Percentiles rank a stretch among this genome's conserved stretches.
Evolutionary conservation across 2,329 filamentous ascomycete species (phyloP).

Genomic region (Fusarium annulatum): DNA sequence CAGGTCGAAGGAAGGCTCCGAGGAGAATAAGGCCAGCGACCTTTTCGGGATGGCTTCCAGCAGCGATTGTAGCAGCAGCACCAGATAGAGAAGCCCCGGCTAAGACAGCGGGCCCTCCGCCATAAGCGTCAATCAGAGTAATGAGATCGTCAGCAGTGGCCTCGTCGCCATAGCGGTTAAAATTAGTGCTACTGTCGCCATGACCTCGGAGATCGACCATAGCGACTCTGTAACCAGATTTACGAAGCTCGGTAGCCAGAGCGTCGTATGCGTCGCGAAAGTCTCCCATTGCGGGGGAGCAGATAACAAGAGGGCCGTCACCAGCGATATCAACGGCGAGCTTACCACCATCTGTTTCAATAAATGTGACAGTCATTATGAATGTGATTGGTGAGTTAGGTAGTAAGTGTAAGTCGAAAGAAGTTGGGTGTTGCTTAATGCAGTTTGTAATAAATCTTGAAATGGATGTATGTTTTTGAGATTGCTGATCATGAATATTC

Average conservation of each 20-base stretch:
- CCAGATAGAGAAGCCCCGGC: constrained; percentile 17
- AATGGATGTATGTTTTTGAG: background rate
- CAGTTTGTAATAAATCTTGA: too few relatives aligned
- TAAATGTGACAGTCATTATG: constrained; percentile 21
- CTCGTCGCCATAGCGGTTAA: constrained; percentile 23
- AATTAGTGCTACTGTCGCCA: constrained; percentile 20
- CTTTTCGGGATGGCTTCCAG: constrained; percentile 17
- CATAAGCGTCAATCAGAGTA: constrained; percentile 5
- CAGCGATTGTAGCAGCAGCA: constrained; percentile 23
- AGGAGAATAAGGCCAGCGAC: constrained; percentile 21
- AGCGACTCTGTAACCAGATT: constrained; percentile 20
- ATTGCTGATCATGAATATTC: background rate
- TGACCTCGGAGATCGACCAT: constrained; percentile 30
- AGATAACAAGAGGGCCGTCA: constrained; percentile 27
- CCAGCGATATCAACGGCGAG: constrained; percentile 26
- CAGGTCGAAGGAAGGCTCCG: constrained; percentile 19
- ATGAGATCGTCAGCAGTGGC: constrained; percentile 22
- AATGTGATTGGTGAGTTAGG: background rate
- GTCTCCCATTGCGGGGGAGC: constrained; percentile 29
- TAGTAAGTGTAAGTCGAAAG: background rate
- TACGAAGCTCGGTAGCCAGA: constrained; percentile 4
- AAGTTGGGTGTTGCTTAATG: too few relatives aligned
- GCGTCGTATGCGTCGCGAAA: constrained; percentile 25
- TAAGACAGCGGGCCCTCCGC: constrained; percentile 13
- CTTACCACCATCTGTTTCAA: constrained; percentile 30